Base-by-base conservation (phyloP, 257 asterid genomes). In the Voacanga thouarsii region DNA sequence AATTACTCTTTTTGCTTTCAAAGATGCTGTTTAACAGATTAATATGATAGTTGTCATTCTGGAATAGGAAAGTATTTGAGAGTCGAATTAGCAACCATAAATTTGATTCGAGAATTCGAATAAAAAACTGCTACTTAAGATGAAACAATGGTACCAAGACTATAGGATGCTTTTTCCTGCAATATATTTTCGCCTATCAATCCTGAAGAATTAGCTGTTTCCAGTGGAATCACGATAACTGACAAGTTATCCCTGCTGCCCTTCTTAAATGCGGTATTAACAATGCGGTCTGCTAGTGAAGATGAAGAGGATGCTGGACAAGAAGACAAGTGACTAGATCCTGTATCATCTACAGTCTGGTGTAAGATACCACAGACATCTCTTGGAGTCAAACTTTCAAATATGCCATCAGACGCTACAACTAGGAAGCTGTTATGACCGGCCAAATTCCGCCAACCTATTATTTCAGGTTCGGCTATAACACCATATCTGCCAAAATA, bases 181-280 rank as follows among this genome's bases (percentile, higher is more conserved):
- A 56, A 39, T 7, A 63, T 50, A 30, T 10, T 14, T 51, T 51
- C 49, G n/a, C 6, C 78, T 55, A 50, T 2, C 64, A 74, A 75
- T 7, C 51, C 45, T 19, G 73, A 59, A 21, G 69, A 75, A 37
- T 33, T 24, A 70, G 43, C 50, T 45, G 74, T 21, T 30, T 63
- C 56, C 75, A 81, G 6, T 10, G 78, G 85, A 74, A 87, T 82
- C 66, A 90, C 86, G 47, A 93, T 77, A 71, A 87, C 91, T 23
- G 97, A 93, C 75, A 93, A 83, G 78, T 93, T 93, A 78, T 91
- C 97, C 0, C 74, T 82, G 85, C 97, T 91, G 83, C 96, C 96
- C 23, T 76, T 81, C 64, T 79, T 78, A 61, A 83, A 83, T 7
- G 97, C 97, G 39, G 47, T 72, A 12, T 75, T 79, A 71, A 85